Evolutionary conservation across 306 rosid genomes (phyloP), one percentile per base, ranked within the genome.

Genomic region (Cicer judaicum): DNA sequence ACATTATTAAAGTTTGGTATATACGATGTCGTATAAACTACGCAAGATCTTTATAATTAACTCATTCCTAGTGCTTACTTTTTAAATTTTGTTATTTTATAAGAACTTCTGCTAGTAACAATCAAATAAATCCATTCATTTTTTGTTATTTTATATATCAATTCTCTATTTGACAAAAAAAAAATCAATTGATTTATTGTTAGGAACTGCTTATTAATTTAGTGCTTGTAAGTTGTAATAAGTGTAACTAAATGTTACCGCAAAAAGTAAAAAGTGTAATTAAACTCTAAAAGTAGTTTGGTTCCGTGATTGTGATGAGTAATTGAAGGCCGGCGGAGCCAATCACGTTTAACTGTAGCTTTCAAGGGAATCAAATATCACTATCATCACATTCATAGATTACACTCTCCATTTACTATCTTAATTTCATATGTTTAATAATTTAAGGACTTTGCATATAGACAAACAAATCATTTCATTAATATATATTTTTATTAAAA

Each of bases 311-410:
- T 52, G 67, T 14, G 60, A 8, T 78, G 49, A 8, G 44, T 66
- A 47, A 66, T 68, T 61, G 54, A 38, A 56, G 70, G 36, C 75
- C 10, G 11, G 44, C 52, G 13, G 81, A 70, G 84, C 78, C 78
- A 81, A 75, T 81, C 84, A 81, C 84, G 84, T 69, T 62, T 34
- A 75, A 43, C 15, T 42, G 1, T 21, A 42, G 29, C 72, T 50
- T 29, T 57, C 13, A 53, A 14, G 15, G 66, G 36, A 47, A 24
- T 67, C 76, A 43, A 16, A 12, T 1, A 15, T 49, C 54, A 55
- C 46, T 10, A 65, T 54, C 54, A 53, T 34, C 9, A 11, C 12
- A 44, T 64, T 46, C 19, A 62, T 19, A 18, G 56, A 16, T 54
- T 29, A 43, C 46, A 16, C 70, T 44, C 5, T 29, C 15, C 42